Conservation (phyloP, 2,329 filamentous ascomycete genomes). For the Ophiostoma triangulosporum region DNA sequence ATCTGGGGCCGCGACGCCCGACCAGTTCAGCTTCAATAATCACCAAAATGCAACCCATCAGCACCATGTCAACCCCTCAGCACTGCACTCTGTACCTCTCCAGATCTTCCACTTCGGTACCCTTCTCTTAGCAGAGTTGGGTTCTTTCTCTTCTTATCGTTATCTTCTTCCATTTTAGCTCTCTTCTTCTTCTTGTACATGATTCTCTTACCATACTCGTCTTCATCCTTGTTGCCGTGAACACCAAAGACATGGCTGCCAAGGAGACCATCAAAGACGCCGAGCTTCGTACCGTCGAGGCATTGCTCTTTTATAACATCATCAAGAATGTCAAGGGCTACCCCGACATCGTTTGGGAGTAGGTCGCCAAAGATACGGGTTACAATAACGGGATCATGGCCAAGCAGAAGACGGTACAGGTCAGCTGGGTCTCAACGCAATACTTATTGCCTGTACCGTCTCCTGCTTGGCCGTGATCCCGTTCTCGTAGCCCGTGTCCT, state of each 20-base stretch:
- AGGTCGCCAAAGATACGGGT: constrained; percentile 27
- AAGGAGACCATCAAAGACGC: constrained; percentile 3
- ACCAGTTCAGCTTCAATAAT: no score
- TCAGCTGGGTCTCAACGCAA: constrained; percentile 13
- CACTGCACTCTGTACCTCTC: no score
- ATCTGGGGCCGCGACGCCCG: no score
- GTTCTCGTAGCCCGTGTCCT: constrained; percentile 30
- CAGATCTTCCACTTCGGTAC: no score
- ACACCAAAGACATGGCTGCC: no score
- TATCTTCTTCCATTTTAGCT: background rate
- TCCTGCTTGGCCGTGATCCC: constrained; percentile 31
- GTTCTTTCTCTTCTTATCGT: background rate
- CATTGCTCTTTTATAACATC: constrained; percentile 31
- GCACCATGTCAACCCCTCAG: no score
- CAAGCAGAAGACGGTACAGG: no score
- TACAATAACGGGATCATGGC: constrained; percentile 34
- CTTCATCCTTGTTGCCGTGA: background rate
- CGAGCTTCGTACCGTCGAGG: constrained; percentile 27
- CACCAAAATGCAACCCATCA: no score
- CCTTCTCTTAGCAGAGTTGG: no score
- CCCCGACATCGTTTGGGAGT: constrained; percentile 34
- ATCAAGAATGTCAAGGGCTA: constrained; percentile 30
- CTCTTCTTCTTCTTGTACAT: background rate
- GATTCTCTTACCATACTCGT: background rate
- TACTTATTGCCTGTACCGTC: constrained; percentile 21